Evolutionary conservation across 441 rosid species (phyloP).

Genomic region (Biscutella laevigata): DNA sequence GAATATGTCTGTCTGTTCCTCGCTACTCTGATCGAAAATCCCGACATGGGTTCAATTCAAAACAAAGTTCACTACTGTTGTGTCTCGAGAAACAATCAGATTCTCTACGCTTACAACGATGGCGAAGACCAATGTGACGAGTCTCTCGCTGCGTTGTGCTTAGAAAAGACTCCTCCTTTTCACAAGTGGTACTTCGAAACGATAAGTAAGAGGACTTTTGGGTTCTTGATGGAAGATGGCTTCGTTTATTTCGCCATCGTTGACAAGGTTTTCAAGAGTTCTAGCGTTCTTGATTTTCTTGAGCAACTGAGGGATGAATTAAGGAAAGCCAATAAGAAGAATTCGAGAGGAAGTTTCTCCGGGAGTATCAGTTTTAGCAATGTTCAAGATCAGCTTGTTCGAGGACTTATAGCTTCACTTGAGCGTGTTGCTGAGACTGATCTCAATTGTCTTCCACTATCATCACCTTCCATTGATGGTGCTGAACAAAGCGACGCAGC

Average conservation of each 20-base stretch:
- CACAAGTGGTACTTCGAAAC: slow-evolving; percentile 88
- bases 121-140: slow-evolving; percentile 47
- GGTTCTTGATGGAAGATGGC: slow-evolving; percentile 66
- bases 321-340: slow-evolving; percentile 45
- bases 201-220: slow-evolving; percentile 39
- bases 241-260: slow-evolving; percentile 57
- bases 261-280: slow-evolving; percentile 43
- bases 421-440: slow-evolving; percentile 38
- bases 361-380: slow-evolving; percentile 34
- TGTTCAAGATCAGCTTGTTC: slow-evolving; percentile 53
- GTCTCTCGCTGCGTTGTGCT: slow-evolving; percentile 42
- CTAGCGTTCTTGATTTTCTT: slow-evolving; percentile 43
- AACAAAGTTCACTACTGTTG: slow-evolving; percentile 60
- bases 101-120: slow-evolving; percentile 37
- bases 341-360: slow-evolving; percentile 52
- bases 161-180: slow-evolving; percentile 55
- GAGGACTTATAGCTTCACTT: slow-evolving; percentile 47
- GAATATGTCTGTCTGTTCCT: slow-evolving; percentile 16
- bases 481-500: slow-evolving; percentile 37
- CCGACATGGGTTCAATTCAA: slow-evolving; percentile 40
- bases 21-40: slow-evolving; percentile 12
- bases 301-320: slow-evolving; percentile 55
- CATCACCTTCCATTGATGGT: slow-evolving; percentile 37
- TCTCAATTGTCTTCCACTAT: slow-evolving; percentile 29
- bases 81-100: slow-evolving; percentile 45